Percentiles rank a stretch among this genome's conserved stretches.
Evolutionary conservation across 495 filamentous ascomycete genomes (phyloP).

Genomic region (Xanthoparmelia taractica): DNA sequence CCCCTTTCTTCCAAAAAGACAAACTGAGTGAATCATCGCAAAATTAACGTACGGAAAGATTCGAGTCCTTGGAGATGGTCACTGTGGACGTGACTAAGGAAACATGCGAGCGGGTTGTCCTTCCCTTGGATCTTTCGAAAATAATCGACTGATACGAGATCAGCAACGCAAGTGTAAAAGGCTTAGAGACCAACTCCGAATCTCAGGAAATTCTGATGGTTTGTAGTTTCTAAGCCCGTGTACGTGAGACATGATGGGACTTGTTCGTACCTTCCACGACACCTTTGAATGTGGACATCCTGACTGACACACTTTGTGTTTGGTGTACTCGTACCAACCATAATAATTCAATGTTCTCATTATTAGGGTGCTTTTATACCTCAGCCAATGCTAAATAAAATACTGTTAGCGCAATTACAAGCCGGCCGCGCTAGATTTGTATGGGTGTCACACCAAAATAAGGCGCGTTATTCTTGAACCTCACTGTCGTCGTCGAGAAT

Average conservation of each 20-base stretch:
- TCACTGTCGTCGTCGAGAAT: too few relatives aligned
- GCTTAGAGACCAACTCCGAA: conserved; percentile 42
- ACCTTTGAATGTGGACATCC: conserved; percentile 78
- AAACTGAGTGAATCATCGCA: not conserved
- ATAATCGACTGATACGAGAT: conserved; percentile 58
- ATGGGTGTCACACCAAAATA: too few relatives aligned
- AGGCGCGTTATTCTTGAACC: too few relatives aligned
- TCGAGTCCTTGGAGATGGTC: conserved; percentile 86
- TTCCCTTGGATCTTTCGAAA: conserved; percentile 55
- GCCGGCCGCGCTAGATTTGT: too few relatives aligned
- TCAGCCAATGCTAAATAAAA: too few relatives aligned
- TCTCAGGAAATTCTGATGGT: conserved; percentile 58
- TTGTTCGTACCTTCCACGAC: conserved; percentile 47
- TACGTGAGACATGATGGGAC: conserved; percentile 14
- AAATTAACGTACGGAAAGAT: conserved; percentile 29
- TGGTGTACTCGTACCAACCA: too few relatives aligned
- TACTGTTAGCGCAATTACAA: too few relatives aligned
- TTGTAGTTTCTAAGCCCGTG: conserved; percentile 19
- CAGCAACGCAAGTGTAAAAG: not conserved
- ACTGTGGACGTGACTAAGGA: conserved; percentile 88
- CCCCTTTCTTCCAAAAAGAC: not conserved
- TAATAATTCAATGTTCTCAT: too few relatives aligned
- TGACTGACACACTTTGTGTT: not conserved
- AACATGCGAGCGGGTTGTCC: conserved; percentile 69
- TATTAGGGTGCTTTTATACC: too few relatives aligned